A percentile compares a stretch with the other conserved stretches of the same genome.
Evolutionary conservation across 805 yeast genomes (phyloP).

Genomic region (Suhomyces tanzawaensis): DNA sequence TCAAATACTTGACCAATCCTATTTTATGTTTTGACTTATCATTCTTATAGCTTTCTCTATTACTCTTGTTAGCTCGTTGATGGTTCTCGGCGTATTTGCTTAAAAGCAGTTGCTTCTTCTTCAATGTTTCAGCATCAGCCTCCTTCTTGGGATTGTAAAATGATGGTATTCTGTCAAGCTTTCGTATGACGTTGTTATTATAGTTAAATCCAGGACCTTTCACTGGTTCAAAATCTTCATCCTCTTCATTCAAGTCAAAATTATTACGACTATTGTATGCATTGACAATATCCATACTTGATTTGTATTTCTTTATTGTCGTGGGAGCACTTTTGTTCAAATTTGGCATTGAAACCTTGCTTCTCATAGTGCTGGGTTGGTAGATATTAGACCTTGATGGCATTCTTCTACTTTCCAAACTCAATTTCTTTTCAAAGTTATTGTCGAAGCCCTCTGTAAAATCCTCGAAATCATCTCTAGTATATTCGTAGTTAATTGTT

Average conservation of each 20-base stretch:
- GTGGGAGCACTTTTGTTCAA: conserved; percentile 10
- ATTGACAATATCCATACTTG: conserved; percentile 30
- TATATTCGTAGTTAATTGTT: conserved; percentile 36
- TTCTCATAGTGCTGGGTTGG: not conserved
- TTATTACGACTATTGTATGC: conserved; percentile 3
- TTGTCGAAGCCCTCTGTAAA: conserved; percentile 39
- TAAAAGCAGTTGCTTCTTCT: conserved; percentile 26
- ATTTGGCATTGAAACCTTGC: conserved; percentile 22
- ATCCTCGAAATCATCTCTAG: conserved; percentile 35
- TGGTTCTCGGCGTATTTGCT: conserved; percentile 22
- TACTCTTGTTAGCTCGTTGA: not conserved
- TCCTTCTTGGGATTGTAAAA: conserved; percentile 24
- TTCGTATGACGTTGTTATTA: conserved; percentile 33
- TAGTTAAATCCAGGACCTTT: conserved; percentile 31
- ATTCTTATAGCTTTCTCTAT: not conserved
- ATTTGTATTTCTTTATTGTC: conserved; percentile 27
- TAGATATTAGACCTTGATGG: not conserved
- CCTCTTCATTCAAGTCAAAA: conserved; percentile 9
- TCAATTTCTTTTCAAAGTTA: conserved; percentile 8
- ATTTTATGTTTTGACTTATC: conserved; percentile 14
- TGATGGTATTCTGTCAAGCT: conserved; percentile 42
- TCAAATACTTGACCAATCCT: conserved; percentile 32
- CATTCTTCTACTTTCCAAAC: not conserved
- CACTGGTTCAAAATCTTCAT: conserved; percentile 5
- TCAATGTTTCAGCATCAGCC: conserved; percentile 1